Conservation (phyloP, 208 protist genomes). For the Wallacemonas sp. region DNA sequence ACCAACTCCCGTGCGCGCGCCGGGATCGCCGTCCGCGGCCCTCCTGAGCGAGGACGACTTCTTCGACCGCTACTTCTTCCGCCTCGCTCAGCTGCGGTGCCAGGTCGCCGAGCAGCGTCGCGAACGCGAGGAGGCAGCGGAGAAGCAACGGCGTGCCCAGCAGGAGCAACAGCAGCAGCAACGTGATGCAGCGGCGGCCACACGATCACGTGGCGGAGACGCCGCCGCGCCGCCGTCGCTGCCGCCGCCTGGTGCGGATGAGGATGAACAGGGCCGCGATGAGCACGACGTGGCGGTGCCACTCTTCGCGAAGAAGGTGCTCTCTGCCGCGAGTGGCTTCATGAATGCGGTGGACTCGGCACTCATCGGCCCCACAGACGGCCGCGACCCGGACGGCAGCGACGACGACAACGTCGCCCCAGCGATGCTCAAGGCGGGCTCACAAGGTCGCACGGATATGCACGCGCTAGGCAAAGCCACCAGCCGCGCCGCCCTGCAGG, state of each 20-base stretch:
- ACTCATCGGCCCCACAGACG: conserved; percentile 30
- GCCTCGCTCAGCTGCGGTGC: conserved; percentile 67
- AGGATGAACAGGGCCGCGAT: background rate
- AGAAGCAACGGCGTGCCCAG: background rate
- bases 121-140: conserved; percentile 10
- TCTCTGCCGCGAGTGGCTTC: conserved; percentile 39
- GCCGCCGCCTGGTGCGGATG: background rate
- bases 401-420: conserved; percentile 27
- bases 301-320: conserved; percentile 43
- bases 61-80: conserved; percentile 87
- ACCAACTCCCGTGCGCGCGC: background rate
- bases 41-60: conserved; percentile 67
- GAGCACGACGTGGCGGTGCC: conserved; percentile 16
- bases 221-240: too few species aligned
- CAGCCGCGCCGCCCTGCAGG: conserved; percentile 17
- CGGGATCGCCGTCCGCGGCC: conserved; percentile 1
- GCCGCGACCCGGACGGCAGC: conserved; percentile 20
- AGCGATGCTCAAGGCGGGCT: background rate
- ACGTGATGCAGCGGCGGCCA: background rate
- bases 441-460: too few species aligned
- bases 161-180: conserved; percentile 1
- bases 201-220: too few species aligned
- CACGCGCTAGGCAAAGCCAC: too few species aligned
- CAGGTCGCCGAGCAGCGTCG: conserved; percentile 32
- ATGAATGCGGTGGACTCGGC: conserved; percentile 48